Evolutionary conservation across 73 alveolate genomes (phyloP).

Genomic region (Diophrys appendiculata): DNA sequence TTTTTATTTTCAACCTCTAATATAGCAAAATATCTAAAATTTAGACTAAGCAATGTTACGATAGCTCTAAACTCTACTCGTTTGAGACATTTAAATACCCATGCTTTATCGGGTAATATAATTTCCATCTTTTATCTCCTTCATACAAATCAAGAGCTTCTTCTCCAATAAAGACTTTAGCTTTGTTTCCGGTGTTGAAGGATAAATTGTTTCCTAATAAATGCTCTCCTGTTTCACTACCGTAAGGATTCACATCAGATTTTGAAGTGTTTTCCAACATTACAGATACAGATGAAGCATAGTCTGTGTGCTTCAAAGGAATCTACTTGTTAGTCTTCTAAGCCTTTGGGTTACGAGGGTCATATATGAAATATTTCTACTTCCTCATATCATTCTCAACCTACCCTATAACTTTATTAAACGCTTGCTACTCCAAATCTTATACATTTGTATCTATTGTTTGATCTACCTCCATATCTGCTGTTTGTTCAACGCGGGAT

Average conservation of each 20-base stretch:
- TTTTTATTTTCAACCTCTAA: not conserved
- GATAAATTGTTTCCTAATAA: constrained; percentile 8
- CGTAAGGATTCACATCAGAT: not conserved
- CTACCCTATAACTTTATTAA: not conserved
- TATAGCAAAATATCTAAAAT: constrained; percentile 2
- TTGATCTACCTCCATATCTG: not conserved
- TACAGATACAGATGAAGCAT: not conserved
- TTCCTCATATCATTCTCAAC: constrained; percentile 9
- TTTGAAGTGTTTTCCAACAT: not conserved
- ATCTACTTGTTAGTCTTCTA: constrained; percentile 7
- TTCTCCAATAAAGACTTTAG: constrained; percentile 18
- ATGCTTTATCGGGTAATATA: constrained; percentile 22
- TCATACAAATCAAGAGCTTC: constrained; percentile 20
- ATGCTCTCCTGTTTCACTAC: constrained; percentile 3
- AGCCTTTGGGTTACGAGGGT: not conserved
- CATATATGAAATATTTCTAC: constrained; percentile 9
- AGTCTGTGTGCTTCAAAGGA: not conserved
- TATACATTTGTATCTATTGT: too few species aligned
- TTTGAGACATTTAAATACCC: constrained; percentile 23
- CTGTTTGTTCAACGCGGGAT: constrained; percentile 11
- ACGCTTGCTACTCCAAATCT: not conserved
- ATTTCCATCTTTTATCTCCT: not conserved
- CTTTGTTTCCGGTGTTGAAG: constrained; percentile 1
- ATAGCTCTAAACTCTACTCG: not conserved
- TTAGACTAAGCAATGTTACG: not conserved